Conservation (phyloP, 169 alveolate species). For the Cryptosporidium bovis region DNA sequence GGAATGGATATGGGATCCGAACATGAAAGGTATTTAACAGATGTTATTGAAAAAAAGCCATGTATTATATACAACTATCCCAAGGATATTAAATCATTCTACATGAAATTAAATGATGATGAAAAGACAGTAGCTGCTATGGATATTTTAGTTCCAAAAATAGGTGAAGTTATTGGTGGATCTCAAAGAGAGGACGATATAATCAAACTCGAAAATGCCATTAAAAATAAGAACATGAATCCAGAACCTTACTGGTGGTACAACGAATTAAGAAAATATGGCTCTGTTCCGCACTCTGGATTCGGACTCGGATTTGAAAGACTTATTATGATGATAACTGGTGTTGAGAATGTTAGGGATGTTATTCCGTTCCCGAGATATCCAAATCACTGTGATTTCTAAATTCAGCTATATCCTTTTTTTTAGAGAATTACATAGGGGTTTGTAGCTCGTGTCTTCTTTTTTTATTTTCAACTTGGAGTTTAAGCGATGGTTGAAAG, state of each 20-base stretch:
- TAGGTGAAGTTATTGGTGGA: slow-evolving; percentile 99
- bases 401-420: slow-evolving; percentile 25
- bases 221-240: slow-evolving; percentile 88
- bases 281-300: slow-evolving; percentile 98
- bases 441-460: neutral
- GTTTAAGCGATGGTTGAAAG: too few relatives aligned
- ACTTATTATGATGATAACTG: slow-evolving; percentile 97
- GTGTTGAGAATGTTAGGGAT: slow-evolving; percentile 98
- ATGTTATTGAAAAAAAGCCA: slow-evolving; percentile 95
- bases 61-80: slow-evolving; percentile 98
- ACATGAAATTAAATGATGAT: slow-evolving; percentile 95
- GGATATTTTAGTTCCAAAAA: slow-evolving; percentile 97
- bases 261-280: slow-evolving; percentile 93
- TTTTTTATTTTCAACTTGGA: neutral
- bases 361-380: slow-evolving; percentile 99
- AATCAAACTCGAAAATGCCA: slow-evolving; percentile 90
- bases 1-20: slow-evolving; percentile 98
- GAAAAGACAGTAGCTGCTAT: slow-evolving; percentile 96
- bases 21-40: slow-evolving; percentile 96
- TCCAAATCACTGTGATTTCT: slow-evolving; percentile 95
- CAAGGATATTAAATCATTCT: slow-evolving; percentile 95
- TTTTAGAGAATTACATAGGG: neutral
- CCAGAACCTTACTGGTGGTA: slow-evolving; percentile 91
- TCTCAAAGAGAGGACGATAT: slow-evolving; percentile 98
- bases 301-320: slow-evolving; percentile 99